Evolutionary conservation across 352 stramenopile genomes (phyloP).

Genomic region (Peronospora farinosa): DNA sequence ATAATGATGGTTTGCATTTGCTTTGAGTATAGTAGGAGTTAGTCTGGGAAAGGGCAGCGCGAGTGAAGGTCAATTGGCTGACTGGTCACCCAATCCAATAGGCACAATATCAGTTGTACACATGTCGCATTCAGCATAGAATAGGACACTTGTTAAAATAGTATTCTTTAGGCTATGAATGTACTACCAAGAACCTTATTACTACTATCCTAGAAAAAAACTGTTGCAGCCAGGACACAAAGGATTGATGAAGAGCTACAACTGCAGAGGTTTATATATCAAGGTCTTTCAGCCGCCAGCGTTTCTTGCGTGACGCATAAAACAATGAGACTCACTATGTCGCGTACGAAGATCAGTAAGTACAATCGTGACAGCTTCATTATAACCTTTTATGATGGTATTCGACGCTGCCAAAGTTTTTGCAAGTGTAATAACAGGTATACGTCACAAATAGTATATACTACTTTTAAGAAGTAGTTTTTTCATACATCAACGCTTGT

Average conservation of each 20-base stretch:
- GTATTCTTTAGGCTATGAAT: neutral
- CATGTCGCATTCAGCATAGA: conserved; percentile 13
- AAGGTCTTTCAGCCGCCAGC: neutral
- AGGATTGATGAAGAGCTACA: too few relatives aligned
- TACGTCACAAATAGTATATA: too few relatives aligned
- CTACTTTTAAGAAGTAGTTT: too few relatives aligned
- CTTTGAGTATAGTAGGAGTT: conserved; percentile 12
- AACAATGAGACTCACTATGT: neutral
- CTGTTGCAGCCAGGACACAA: too few relatives aligned
- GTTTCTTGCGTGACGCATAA: neutral
- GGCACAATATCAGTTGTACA: conserved; percentile 16
- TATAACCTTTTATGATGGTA: neutral
- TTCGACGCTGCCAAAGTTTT: neutral
- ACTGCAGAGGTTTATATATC: neutral
- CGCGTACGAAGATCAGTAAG: neutral
- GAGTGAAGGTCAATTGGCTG: conserved; percentile 12
- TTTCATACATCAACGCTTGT: neutral
- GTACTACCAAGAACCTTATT: too few relatives aligned
- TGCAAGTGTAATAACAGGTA: too few relatives aligned
- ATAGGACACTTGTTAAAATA: neutral
- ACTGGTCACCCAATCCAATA: conserved; percentile 18
- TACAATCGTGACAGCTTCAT: neutral
- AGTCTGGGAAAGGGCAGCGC: conserved; percentile 10
- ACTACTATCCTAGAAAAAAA: too few relatives aligned
- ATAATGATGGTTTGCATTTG: conserved; percentile 22